Base-by-base conservation (phyloP, 2,329 filamentous ascomycete species). In the Colletotrichum aenigma region DNA sequence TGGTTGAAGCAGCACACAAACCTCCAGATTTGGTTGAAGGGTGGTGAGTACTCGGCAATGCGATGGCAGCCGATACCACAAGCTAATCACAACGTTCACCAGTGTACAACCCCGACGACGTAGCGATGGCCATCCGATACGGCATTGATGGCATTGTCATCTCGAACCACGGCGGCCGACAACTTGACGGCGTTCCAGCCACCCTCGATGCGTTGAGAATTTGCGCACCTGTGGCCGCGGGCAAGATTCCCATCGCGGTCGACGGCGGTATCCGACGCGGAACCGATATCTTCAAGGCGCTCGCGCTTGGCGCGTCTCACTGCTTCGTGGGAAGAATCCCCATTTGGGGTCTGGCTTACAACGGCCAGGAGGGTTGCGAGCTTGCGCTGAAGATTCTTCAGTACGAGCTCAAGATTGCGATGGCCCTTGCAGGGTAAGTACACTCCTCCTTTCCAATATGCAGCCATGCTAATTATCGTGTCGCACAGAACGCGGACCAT, bases 131-230 rank as follows among this genome's bases (percentile, higher is more conserved):
- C 4, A 81, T 88, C 13, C 15, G 68, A 15, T 55, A 65, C 18
- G 92, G 91, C 0, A 89, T 91, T 4, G 90, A 94, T 76, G 93
- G 91, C 0, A 93, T 95, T 65, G 88, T 95, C 2, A 86, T 95
- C 3, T 91, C 88, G 9, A 95, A 95, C 78, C 94, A 95, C 81
- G 94, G 93, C 1, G 93, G 93, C 0, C 82, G 93, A 61, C 87
- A 84, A 52, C 79, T 88, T 0, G 88, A 91, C 72, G 90, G 80
- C 78, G 85, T 87, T 0, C 72, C 73, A 7, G 62, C 75, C 4
- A 74, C 75, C 15, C 62, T 78, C 8, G 75, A 77, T n/a, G 77
- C 70, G 26, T 55, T 86, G 96, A 8, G 93, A 92, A 52, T 86
- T 93, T 83, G 79, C 71, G 48, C 71, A 70, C 69, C 74, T 24